phyloP scores from a whole-genome alignment of 2,329 filamentous ascomycete genomes.

The Phyllosticta ampelicida region DNA sequence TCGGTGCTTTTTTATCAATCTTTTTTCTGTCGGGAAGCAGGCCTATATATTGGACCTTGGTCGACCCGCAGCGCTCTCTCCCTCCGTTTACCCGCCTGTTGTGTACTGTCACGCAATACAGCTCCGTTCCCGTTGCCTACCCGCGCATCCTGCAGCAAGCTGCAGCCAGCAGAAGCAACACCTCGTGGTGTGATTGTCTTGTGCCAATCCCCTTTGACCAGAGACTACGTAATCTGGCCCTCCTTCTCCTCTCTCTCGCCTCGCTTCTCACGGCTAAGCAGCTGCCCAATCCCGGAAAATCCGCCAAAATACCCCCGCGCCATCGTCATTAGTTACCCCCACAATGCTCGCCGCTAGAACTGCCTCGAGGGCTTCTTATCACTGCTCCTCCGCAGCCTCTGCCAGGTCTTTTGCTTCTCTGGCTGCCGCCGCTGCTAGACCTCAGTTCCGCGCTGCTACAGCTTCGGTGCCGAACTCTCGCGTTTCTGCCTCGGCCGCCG shows the following conservation, averaged over 20 bases:
- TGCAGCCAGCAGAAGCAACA: not conserved
- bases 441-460: not conserved
- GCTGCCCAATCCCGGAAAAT: not conserved
- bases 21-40: not conserved
- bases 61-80: not conserved
- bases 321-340: constrained; percentile 3
- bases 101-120: not conserved
- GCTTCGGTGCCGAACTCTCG: constrained; percentile 2
- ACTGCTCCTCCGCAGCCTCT: not conserved
- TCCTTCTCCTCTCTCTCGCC: not conserved
- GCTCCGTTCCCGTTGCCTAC: not conserved
- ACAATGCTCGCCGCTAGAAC: constrained; percentile 5
- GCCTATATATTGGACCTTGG: not conserved
- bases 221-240: not conserved
- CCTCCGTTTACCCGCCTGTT: not conserved
- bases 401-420: constrained; percentile 6
- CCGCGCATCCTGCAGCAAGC: not conserved
- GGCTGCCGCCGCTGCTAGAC: constrained; percentile 1
- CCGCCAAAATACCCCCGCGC: not conserved
- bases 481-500: not conserved
- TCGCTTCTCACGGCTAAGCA: not conserved
- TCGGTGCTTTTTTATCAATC: not conserved
- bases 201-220: not conserved
- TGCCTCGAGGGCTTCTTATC: constrained; percentile 5
- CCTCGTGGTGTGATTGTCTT: not conserved